Conservation (phyloP, 768 basidiomycete species). For the Austroboletus festivus region DNA sequence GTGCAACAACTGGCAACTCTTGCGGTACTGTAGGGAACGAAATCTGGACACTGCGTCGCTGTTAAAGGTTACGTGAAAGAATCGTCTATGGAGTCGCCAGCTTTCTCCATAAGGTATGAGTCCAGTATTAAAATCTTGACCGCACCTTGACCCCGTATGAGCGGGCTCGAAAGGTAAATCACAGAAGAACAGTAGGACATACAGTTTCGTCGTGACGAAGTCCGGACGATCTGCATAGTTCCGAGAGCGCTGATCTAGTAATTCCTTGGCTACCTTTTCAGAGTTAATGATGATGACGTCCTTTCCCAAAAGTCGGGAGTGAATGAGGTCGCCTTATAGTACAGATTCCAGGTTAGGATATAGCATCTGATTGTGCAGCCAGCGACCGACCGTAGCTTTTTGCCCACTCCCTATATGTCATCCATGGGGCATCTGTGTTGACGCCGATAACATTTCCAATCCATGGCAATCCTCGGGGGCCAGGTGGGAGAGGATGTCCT, state of each 20-base stretch:
- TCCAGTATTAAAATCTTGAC: neutral
- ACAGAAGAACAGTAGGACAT: neutral
- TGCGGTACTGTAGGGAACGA: neutral
- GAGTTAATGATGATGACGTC: slow-evolving; percentile 9
- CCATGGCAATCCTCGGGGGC: slow-evolving; percentile 3
- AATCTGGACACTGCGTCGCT: neutral
- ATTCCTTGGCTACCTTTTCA: neutral
- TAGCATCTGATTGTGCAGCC: no score
- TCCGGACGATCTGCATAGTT: neutral
- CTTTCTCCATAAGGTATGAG: neutral
- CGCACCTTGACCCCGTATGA: neutral
- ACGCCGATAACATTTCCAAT: neutral
- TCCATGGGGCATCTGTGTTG: neutral
- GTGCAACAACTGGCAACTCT: neutral
- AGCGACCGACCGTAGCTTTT: slow-evolving; percentile 5
- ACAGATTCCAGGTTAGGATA: neutral
- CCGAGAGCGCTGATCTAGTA: neutral
- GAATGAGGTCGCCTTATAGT: slow-evolving; percentile 7
- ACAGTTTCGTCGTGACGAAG: neutral
- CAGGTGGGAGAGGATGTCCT: neutral
- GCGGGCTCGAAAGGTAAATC: neutral
- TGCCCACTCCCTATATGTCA: neutral
- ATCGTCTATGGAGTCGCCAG: neutral
- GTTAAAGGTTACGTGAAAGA: neutral
- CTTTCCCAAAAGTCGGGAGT: slow-evolving; percentile 1